These are phyloP conservation scores for Auricularia sp. DNA, from an alignment of 768 basidiomycete species.

Conservation along the genomic window DNA sequence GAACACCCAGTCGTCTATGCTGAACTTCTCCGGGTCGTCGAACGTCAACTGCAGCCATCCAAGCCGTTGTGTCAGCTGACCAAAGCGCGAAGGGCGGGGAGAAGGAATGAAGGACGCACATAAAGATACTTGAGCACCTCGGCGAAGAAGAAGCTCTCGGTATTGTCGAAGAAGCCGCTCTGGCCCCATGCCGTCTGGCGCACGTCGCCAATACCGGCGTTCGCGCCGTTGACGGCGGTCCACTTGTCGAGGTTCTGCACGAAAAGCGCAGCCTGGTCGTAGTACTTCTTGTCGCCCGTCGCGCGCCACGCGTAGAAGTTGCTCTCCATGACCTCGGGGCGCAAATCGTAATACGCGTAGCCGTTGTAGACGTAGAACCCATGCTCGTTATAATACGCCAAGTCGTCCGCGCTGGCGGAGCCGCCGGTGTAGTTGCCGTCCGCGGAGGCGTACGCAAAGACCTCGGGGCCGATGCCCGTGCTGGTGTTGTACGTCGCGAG, in stretches of 20 bases:
- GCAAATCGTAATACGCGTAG: conserved; percentile 46
- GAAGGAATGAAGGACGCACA: background rate
- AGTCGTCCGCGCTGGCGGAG: conserved; percentile 26
- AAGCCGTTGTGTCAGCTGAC: too few relatives aligned
- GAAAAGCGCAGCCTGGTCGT: conserved; percentile 51
- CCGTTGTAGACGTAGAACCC: conserved; percentile 52
- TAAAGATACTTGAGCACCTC: conserved; percentile 35
- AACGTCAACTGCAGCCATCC: conserved; percentile 38
- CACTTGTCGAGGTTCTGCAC: conserved; percentile 16
- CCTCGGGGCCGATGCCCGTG: conserved; percentile 70
- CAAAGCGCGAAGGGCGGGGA: too few relatives aligned
- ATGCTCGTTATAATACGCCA: conserved; percentile 47
- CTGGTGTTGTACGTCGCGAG: conserved; percentile 73
- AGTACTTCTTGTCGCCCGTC: conserved; percentile 60
- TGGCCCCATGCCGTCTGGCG: conserved; percentile 22
- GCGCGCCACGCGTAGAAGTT: conserved; percentile 74
- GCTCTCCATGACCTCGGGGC: conserved; percentile 70
- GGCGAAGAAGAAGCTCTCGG: conserved; percentile 62
- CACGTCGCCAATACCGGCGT: conserved; percentile 51
- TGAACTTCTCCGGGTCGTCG: conserved; percentile 56
- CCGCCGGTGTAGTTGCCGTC: conserved; percentile 51
- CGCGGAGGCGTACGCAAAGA: conserved; percentile 31
- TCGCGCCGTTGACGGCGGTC: conserved; percentile 19
- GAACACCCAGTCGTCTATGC: conserved; percentile 38
- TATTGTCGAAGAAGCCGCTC: conserved; percentile 36